Base-by-base conservation (phyloP, 2,329 filamentous ascomycete genomes). In the Graphium sp. region DNA sequence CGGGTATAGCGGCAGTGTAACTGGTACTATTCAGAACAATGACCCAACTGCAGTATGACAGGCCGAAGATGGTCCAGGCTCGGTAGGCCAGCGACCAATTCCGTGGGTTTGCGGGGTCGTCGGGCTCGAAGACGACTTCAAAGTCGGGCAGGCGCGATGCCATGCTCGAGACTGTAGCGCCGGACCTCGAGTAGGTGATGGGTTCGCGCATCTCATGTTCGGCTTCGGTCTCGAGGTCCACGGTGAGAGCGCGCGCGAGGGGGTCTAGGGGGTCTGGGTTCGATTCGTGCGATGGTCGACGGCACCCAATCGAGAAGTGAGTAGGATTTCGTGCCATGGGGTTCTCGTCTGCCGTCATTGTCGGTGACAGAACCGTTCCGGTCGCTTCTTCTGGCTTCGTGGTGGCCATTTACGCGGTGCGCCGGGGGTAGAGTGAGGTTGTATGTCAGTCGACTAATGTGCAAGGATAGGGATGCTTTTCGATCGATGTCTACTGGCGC, bases 11-110 rank as follows among this genome's bases (percentile, higher is more conserved):
- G 1, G 74, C 68, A 1, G 81, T 83, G 45, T 89, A 91, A 29
- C 69, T 74, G 1, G 82, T 89, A 26, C 74, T 82, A 44, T 84
- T 82, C 25, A 83, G 45, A 11, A 83, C 74, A n/a, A 60, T 47
- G 13, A 57, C 48, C 59, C 58, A 62, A 2, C 55, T 56, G 5
- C 54, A 52, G 32, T 52, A 58, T 19, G 56, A 58, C 27, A 62
- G 49, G 34, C 42, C 58, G 50, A 54, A 47, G 28, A 60, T 46
- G 29, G 47, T 46, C 52, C 53, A 62, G 25, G 42, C 34, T 36
- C 59, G 45, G 38, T 55, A 52, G 42, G 52, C 60, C 24, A 74
- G 41, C 1, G 67, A 49, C 77, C 78, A 83, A 42, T 77, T 74
- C 35, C 65, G 60, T 1, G 79, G 76, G 40, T 82, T 74, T 9